Percentiles rank a stretch among this genome's conserved stretches.
Conservation (phyloP, 352 stramenopile genomes). For the Phytophthora quininea region DNA sequence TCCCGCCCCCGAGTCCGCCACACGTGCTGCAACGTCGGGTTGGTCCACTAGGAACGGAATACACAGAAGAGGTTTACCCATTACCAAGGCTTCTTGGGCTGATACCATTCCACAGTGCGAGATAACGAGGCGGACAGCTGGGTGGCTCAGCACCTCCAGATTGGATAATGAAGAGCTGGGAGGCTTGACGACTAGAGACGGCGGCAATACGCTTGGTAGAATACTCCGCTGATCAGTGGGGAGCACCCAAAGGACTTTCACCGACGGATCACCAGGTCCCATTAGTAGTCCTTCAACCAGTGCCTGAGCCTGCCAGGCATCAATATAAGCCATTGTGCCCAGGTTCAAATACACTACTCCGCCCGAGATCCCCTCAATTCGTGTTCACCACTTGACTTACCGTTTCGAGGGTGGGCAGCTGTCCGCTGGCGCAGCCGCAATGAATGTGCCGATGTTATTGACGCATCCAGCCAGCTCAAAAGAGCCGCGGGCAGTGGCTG, state of each 20-base stretch:
- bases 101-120: constrained; percentile 91
- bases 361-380: constrained; percentile 11
- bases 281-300: constrained; percentile 71
- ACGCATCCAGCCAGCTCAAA: constrained; percentile 46
- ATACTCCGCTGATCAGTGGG: constrained; percentile 75
- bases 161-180: constrained; percentile 62
- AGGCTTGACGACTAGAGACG: constrained; percentile 69
- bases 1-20: constrained; percentile 76
- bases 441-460: constrained; percentile 20
- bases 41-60: constrained; percentile 91
- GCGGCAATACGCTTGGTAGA: constrained; percentile 54
- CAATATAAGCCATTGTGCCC: constrained; percentile 81
- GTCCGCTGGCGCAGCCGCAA: constrained; percentile 36
- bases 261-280: constrained; percentile 35
- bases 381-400: constrained; percentile 21
- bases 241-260: constrained; percentile 83
- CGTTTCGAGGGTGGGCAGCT: constrained; percentile 14
- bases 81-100: constrained; percentile 80
- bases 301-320: constrained; percentile 77
- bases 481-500: constrained; percentile 39
- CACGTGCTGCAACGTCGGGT: constrained; percentile 79
- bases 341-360: constrained; percentile 81
- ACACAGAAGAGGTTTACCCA: constrained; percentile 83
- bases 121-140: constrained; percentile 66
- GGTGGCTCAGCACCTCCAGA: constrained; percentile 69